phyloP scores from a whole-genome alignment of 2,329 filamentous ascomycete species.

The Lasiodiplodia sp. region DNA sequence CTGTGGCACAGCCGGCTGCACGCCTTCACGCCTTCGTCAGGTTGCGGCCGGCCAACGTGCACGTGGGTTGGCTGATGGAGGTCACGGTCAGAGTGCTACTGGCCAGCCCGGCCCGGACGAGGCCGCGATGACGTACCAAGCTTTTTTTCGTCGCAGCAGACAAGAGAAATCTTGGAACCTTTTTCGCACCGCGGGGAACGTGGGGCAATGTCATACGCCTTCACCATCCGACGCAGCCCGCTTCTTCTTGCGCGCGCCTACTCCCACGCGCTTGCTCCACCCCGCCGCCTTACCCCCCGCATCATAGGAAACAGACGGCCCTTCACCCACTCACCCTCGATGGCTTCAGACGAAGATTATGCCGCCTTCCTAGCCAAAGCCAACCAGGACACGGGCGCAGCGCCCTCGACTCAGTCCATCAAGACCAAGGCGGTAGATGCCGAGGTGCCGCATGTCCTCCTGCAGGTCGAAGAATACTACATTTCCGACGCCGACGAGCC shows the following conservation, averaged over 20 bases:
- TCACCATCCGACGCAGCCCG: slow-evolving; percentile 4
- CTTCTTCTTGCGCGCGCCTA: slow-evolving; percentile 19
- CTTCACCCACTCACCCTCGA: slow-evolving; percentile 44
- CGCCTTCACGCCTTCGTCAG: neutral
- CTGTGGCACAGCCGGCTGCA: slow-evolving; percentile 1
- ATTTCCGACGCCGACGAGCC: slow-evolving; percentile 84
- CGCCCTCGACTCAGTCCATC: slow-evolving; percentile 39
- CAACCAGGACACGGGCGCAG: slow-evolving; percentile 68
- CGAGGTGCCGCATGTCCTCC: slow-evolving; percentile 61
- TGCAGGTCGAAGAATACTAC: slow-evolving; percentile 67
- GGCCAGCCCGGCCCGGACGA: slow-evolving; percentile 14
- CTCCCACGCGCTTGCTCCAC: slow-evolving; percentile 3
- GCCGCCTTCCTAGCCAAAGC: slow-evolving; percentile 86
- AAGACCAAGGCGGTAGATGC: slow-evolving; percentile 53
- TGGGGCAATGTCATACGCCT: slow-evolving; percentile 22
- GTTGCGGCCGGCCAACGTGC: neutral
- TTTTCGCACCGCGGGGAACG: slow-evolving; percentile 9
- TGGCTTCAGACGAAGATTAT: slow-evolving; percentile 84
- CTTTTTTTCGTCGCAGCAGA: slow-evolving; percentile 14
- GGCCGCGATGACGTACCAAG: slow-evolving; percentile 21
- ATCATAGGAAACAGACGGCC: neutral
- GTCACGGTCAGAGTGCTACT: neutral
- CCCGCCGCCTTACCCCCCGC: neutral
- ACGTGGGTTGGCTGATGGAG: slow-evolving; percentile 12
- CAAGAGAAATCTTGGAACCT: slow-evolving; percentile 16